Evolutionary conservation across 306 rosid genomes (phyloP).

Genomic region (Albizia julibrissin): DNA sequence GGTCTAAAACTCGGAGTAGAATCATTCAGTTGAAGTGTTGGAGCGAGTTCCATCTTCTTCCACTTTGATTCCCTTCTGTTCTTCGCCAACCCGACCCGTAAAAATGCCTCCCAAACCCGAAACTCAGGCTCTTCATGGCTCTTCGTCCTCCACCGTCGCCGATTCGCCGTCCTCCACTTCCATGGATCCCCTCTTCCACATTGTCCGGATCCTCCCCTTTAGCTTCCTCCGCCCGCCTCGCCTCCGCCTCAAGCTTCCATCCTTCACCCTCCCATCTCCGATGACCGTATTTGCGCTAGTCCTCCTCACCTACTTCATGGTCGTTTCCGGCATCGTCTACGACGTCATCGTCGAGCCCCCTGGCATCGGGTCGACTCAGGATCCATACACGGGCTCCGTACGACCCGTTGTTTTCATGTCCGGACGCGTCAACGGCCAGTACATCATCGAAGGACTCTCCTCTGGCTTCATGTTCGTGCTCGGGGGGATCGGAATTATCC

Average conservation of each 20-base stretch:
- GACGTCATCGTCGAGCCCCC: slow-evolving; percentile 98
- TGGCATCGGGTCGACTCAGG: slow-evolving; percentile 88
- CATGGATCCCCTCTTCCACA: slow-evolving; percentile 42
- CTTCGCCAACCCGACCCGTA: slow-evolving; percentile 31
- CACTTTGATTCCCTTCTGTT: too few species aligned
- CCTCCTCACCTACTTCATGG: slow-evolving; percentile 96
- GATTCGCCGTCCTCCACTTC: slow-evolving; percentile 53
- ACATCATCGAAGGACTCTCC: slow-evolving; percentile 85
- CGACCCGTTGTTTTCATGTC: slow-evolving; percentile 84
- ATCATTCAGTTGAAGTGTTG: not conserved
- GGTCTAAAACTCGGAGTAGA: not conserved
- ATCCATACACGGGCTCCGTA: slow-evolving; percentile 77
- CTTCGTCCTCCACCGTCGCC: slow-evolving; percentile 12
- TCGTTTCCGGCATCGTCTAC: slow-evolving; percentile 90
- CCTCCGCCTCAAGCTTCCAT: slow-evolving; percentile 19
- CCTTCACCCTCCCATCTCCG: slow-evolving; percentile 51
- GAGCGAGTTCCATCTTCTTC: not conserved
- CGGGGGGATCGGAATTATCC: slow-evolving; percentile 78
- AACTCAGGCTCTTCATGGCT: not conserved
- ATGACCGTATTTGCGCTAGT: slow-evolving; percentile 70
- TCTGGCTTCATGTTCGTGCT: slow-evolving; percentile 94
- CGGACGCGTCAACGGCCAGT: slow-evolving; percentile 94
- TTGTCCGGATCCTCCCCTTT: slow-evolving; percentile 8
- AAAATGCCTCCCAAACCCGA: slow-evolving; percentile 46
- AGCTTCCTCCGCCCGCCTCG: slow-evolving; percentile 14